Evolutionary conservation across 1,284 basidiomycete genomes (phyloP).

Genomic region (Sanghuangporus sanghuang): DNA sequence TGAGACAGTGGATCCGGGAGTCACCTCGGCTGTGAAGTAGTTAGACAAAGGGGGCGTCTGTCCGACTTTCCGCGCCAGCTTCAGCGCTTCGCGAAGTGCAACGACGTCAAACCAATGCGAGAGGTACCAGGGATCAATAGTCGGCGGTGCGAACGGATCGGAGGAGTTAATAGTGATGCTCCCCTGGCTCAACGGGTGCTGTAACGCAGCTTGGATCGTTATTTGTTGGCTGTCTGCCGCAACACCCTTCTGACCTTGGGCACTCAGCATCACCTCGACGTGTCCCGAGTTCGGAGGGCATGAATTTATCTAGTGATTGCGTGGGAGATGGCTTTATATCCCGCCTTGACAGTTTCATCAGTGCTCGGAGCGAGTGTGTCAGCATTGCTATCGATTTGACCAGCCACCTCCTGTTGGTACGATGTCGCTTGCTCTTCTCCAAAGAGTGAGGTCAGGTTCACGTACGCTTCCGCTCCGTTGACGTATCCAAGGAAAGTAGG

Average conservation of each 20-base stretch:
- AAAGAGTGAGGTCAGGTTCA: constrained; percentile 49
- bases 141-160: constrained; percentile 48
- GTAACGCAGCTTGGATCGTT: constrained; percentile 60
- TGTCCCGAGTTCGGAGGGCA: constrained; percentile 43
- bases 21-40: constrained; percentile 32
- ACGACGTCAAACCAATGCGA: constrained; percentile 44
- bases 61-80: constrained; percentile 44
- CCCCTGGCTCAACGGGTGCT: constrained; percentile 55
- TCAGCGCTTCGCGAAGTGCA: constrained; percentile 54
- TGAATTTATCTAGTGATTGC: constrained; percentile 41
- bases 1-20: constrained; percentile 35
- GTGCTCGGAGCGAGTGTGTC: constrained; percentile 42
- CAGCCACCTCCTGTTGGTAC: constrained; percentile 32
- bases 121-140: constrained; percentile 62
- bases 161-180: constrained; percentile 41
- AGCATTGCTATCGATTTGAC: constrained; percentile 31
- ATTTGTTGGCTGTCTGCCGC: constrained; percentile 33
- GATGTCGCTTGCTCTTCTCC: constrained; percentile 30
- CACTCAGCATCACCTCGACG: constrained; percentile 58
- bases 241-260: constrained; percentile 39
- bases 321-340: constrained; percentile 60
- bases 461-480: constrained; percentile 65
- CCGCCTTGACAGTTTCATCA: constrained; percentile 45
- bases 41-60: constrained; percentile 34
- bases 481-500: constrained; percentile 52